phyloP scores from a whole-genome alignment of 2,329 filamentous ascomycete genomes.

The Microsporum canis region DNA sequence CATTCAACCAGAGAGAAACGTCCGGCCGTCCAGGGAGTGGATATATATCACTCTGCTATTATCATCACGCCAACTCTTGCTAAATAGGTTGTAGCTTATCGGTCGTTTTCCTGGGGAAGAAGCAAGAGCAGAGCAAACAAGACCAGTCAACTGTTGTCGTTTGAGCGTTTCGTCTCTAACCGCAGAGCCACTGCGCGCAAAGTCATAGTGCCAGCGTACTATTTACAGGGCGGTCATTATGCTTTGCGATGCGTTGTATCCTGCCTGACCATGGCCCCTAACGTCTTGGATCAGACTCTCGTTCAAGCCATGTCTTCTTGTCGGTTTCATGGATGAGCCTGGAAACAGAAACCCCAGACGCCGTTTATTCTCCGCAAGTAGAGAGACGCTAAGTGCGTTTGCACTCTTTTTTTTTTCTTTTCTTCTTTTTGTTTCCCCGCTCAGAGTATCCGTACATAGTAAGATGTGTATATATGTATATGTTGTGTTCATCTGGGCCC shows the following conservation, averaged over 20 bases:
- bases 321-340: neutral
- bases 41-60: neutral
- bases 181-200: too few relatives aligned
- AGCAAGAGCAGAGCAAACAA: too few relatives aligned
- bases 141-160: too few relatives aligned
- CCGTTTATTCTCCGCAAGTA: conserved; percentile 1
- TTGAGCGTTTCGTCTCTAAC: too few relatives aligned
- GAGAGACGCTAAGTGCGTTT: neutral
- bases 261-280: neutral
- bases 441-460: neutral
- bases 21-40: neutral
- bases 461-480: neutral
- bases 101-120: neutral
- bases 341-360: neutral
- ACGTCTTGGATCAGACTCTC: neutral
- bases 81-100: neutral
- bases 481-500: neutral
- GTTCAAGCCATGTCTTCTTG: neutral
- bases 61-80: neutral
- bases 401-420: neutral
- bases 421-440: neutral
- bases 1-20: neutral
- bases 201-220: neutral
- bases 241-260: neutral
- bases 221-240: conserved; percentile 3